phyloP scores from a whole-genome alignment of 2,329 filamentous ascomycete genomes.

The Immersiporthe knoxdaviesiana region DNA sequence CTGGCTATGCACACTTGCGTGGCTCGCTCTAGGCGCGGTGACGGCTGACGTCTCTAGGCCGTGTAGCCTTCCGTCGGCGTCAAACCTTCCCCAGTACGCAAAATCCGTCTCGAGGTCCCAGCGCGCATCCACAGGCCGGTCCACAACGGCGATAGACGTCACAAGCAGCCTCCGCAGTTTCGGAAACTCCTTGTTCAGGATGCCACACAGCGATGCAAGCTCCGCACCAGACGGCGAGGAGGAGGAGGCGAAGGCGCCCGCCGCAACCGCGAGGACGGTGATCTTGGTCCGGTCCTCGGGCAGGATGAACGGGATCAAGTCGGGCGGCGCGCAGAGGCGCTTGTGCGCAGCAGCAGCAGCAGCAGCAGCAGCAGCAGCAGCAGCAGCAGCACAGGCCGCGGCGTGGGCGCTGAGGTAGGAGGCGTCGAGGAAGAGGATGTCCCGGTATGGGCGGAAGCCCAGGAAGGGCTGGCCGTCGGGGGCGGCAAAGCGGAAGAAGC shows the following conservation, averaged over 20 bases:
- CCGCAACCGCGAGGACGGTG: constrained; percentile 6
- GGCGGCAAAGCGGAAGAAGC: constrained; percentile 1
- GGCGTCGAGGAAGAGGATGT: constrained; percentile 16
- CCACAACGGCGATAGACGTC: not conserved
- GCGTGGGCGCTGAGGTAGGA: constrained; percentile 5
- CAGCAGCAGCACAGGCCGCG: not conserved
- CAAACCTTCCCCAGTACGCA: not conserved
- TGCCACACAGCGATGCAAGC: constrained; percentile 7
- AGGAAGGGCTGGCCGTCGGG: not conserved
- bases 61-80: not conserved
- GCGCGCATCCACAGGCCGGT: not conserved
- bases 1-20: not conserved
- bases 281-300: constrained; percentile 6
- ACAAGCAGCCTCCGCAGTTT: not conserved
- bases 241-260: not conserved
- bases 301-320: constrained; percentile 13
- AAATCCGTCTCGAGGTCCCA: constrained; percentile 1
- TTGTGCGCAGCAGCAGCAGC: no score
- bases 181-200: constrained; percentile 11
- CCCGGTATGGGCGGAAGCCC: constrained; percentile 10
- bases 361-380: no score
- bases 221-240: not conserved
- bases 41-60: not conserved
- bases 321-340: not conserved
- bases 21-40: not conserved